These are phyloP conservation scores for Ambrosia trifida DNA, from an alignment of 129 eudicot genomes.

Conservation along the genomic window DNA sequence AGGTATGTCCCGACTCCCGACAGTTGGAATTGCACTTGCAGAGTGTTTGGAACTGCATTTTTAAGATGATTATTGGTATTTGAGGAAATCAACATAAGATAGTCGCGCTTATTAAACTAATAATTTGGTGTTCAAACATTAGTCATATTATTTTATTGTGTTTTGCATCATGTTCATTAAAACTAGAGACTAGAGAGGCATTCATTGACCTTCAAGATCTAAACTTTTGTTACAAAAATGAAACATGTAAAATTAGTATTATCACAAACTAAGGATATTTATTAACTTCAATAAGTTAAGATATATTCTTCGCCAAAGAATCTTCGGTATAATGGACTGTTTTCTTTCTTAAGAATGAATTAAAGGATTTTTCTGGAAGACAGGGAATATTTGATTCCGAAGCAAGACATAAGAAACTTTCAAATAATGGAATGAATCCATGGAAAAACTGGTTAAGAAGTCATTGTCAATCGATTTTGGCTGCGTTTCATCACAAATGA, in stretches of 20 bases:
- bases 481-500: background rate
- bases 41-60: background rate
- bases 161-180: background rate
- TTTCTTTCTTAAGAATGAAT: too few species aligned
- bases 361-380: too few species aligned
- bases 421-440: too few species aligned
- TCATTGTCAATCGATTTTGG: background rate
- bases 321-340: too few species aligned
- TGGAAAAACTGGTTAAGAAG: too few species aligned
- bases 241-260: background rate
- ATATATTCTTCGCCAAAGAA: too few species aligned
- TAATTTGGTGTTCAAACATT: background rate
- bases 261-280: too few species aligned
- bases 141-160: background rate
- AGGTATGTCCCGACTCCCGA: constrained; percentile 51
- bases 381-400: too few species aligned
- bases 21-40: constrained; percentile 7
- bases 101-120: background rate
- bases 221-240: background rate
- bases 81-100: background rate
- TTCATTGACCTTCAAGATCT: constrained; percentile 5
- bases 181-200: constrained; percentile 4
- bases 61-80: constrained; percentile 6
- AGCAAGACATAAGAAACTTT: too few species aligned
- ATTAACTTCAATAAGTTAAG: too few species aligned